Percentiles rank a stretch among this genome's conserved stretches.
phyloP scores from a whole-genome alignment of 768 basidiomycete species.

The Suillus weaverae region DNA sequence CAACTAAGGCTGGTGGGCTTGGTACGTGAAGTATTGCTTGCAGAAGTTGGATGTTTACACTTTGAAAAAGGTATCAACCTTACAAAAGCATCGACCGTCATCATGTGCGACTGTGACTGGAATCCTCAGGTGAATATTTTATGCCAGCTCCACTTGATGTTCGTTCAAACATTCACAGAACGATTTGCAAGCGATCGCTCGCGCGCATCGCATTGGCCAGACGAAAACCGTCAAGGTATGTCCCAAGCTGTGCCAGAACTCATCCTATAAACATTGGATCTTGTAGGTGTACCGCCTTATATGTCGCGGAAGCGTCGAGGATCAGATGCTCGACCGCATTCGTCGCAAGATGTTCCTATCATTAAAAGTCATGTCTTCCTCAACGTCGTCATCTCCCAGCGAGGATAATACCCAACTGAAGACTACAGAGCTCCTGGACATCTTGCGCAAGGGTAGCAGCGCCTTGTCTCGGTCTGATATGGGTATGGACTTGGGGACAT shows the following conservation, averaged over 20 bases:
- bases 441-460: conserved; percentile 58
- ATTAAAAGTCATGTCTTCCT: conserved; percentile 57
- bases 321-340: conserved; percentile 72
- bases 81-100: conserved; percentile 76
- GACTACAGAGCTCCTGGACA: conserved; percentile 50
- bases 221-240: conserved; percentile 65
- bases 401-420: conserved; percentile 35
- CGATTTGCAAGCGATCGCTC: conserved; percentile 83
- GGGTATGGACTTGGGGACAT: conserved; percentile 42
- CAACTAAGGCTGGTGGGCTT: conserved; percentile 71
- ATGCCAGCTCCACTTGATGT: conserved; percentile 10
- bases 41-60: conserved; percentile 26
- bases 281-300: conserved; percentile 53
- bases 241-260: not conserved
- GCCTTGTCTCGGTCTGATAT: conserved; percentile 43
- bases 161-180: conserved; percentile 42
- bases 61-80: conserved; percentile 65
- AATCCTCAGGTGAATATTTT: conserved; percentile 45
- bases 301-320: conserved; percentile 69
- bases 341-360: conserved; percentile 71
- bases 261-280: not conserved
- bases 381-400: conserved; percentile 20
- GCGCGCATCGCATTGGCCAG: conserved; percentile 82
- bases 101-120: conserved; percentile 76
- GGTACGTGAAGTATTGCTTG: conserved; percentile 38